phyloP scores from a whole-genome alignment of 306 rosid genomes.

The Pterocarpus santalinus region DNA sequence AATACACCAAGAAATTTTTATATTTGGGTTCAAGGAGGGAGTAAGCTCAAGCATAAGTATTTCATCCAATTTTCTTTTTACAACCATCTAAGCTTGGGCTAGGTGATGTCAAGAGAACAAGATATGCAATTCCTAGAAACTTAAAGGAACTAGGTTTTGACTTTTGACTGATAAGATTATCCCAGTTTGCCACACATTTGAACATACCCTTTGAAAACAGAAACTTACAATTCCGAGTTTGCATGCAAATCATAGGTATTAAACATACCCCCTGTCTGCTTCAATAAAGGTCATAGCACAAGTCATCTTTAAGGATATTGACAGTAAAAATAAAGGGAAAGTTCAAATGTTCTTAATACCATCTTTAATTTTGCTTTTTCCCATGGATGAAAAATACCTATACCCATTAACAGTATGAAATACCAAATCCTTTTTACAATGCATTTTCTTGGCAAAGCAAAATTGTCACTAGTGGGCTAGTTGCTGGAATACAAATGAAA shows the following conservation, averaged over 20 bases:
- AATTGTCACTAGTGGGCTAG: too few relatives aligned
- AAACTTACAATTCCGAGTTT: too few relatives aligned
- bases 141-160: slow-evolving; percentile 22
- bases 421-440: background rate
- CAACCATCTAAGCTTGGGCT: slow-evolving; percentile 30
- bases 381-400: too few relatives aligned
- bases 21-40: slow-evolving; percentile 20
- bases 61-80: slow-evolving; percentile 15
- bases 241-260: too few relatives aligned
- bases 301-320: slow-evolving; percentile 17
- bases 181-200: slow-evolving; percentile 33
- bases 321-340: slow-evolving; percentile 25
- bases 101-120: slow-evolving; percentile 12
- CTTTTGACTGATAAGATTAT: background rate
- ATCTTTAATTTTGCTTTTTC: too few relatives aligned
- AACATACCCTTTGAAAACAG: background rate
- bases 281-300: background rate
- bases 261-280: too few relatives aligned
- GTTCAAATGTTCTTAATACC: background rate
- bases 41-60: slow-evolving; percentile 9
- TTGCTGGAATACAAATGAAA: slow-evolving; percentile 16
- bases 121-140: slow-evolving; percentile 18
- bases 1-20: slow-evolving; percentile 25
- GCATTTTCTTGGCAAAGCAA: slow-evolving; percentile 6
- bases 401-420: too few relatives aligned